Base-by-base conservation (phyloP, 2,329 filamentous ascomycete species). In the Colletotrichum sp. region DNA sequence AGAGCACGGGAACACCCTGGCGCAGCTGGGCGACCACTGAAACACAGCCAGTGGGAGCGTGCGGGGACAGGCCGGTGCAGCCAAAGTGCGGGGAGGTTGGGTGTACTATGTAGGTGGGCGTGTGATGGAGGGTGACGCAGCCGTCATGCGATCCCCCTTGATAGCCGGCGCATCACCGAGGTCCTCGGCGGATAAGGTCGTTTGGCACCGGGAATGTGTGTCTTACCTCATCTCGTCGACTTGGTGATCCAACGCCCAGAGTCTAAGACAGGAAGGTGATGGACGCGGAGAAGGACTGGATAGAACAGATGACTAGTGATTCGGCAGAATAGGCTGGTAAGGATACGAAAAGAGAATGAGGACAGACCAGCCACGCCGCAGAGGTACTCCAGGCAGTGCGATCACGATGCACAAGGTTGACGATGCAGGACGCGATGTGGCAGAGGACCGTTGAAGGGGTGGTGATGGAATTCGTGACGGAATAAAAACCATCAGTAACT, bases 1-100 rank as follows among this genome's bases (percentile, higher is more conserved):
- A 76, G 74, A 71, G 74, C 74, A 76, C 72, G 74, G 74, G 72
- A 75, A 66, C 67, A 76, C 72, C 72, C 71, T 72, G 61, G 70
- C 66, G 67, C 32, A 64, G 73, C 65, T 72, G 43, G 61, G 63
- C 55, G 36, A 65, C 30, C 48, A 30, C 64, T 69, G 74, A 76
- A 75, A 76, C 74, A 39, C 28, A 72, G 43, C 74, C 74, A 76
- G 70, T 74, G 48, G 70, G 74, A 76, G 74, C 71, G 74, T 74
- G 74, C 74, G 74, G 70, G 74, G 59, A 60, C 59, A 66, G 32
- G 48, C 34, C 34, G 71, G 70, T 74, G 74, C 74, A 65, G 65
- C 72, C 70, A 48, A 66, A 77, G 64, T 75, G 65, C 55, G 71
- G 76, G 72, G 71, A 68, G 76, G 60, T 73, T 78, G 16, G 70